Conservation (phyloP, 2,329 filamentous ascomycete species). For the Aspergillus awamori region DNA sequence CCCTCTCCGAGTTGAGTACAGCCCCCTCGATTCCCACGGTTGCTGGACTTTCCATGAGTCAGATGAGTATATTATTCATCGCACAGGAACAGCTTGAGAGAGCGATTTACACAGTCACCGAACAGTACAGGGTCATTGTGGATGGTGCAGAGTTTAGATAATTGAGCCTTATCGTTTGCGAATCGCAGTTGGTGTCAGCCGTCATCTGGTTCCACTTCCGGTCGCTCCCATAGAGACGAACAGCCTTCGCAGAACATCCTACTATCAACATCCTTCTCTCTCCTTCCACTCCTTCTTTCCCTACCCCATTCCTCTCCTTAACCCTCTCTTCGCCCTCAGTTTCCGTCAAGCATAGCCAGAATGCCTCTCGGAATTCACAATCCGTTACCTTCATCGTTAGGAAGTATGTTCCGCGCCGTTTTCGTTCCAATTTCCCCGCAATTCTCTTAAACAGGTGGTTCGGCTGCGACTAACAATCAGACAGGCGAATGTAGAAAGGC, state of each 20-base stretch:
- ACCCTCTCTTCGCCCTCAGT: slow-evolving; percentile 6
- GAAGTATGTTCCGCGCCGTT: slow-evolving; percentile 42
- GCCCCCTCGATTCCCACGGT: not conserved
- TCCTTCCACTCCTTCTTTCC: slow-evolving; percentile 1
- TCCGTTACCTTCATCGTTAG: slow-evolving; percentile 52
- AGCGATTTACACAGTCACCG: not conserved
- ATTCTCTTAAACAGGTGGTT: slow-evolving; percentile 23
- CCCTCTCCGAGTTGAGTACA: not conserved
- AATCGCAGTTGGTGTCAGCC: slow-evolving; percentile 16
- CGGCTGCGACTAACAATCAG: slow-evolving; percentile 3
- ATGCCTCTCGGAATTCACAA: slow-evolving; percentile 52
- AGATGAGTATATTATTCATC: slow-evolving; percentile 1
- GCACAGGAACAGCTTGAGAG: not conserved
- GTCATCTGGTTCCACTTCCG: slow-evolving; percentile 32
- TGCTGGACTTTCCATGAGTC: not conserved
- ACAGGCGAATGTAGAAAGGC: slow-evolving; percentile 97
- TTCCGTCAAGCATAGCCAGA: slow-evolving; percentile 26
- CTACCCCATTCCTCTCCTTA: not conserved
- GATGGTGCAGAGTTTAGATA: not conserved
- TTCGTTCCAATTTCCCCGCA: slow-evolving; percentile 35
- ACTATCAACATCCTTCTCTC: slow-evolving; percentile 20
- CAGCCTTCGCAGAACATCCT: slow-evolving; percentile 17
- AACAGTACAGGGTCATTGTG: not conserved
- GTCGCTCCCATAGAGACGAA: slow-evolving; percentile 26
- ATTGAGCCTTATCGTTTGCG: slow-evolving; percentile 9